Evolutionary conservation across 2,329 filamentous ascomycete species (phyloP).

Genomic region (Penicillium sumatraense): DNA sequence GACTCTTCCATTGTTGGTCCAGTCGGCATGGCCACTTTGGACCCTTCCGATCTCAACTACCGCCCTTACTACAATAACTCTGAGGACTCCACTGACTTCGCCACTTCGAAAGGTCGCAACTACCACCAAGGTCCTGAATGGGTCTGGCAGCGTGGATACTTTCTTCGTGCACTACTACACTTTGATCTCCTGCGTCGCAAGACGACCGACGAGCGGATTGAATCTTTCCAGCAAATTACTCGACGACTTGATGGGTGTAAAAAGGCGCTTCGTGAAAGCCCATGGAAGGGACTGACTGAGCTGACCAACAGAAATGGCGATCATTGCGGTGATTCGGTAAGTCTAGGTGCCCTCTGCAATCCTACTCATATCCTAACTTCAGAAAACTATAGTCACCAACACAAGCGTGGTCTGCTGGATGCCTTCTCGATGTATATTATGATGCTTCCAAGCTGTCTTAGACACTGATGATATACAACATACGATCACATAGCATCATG

Average conservation of each 20-base stretch:
- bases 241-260: constrained; percentile 81
- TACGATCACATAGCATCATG: constrained; percentile 2
- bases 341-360: constrained; percentile 7
- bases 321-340: constrained; percentile 85
- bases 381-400: constrained; percentile 71
- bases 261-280: constrained; percentile 75
- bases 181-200: constrained; percentile 80
- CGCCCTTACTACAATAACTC: constrained; percentile 93
- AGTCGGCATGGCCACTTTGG: constrained; percentile 92
- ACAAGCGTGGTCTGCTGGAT: constrained; percentile 94
- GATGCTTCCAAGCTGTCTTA: constrained; percentile 66
- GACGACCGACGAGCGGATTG: constrained; percentile 70
- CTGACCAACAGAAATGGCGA: constrained; percentile 88
- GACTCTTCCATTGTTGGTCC: constrained; percentile 83
- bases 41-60: constrained; percentile 91
- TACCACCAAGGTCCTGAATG: constrained; percentile 99
- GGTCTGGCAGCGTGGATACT: constrained; percentile 97
- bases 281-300: constrained; percentile 91
- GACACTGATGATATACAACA: constrained; percentile 4
- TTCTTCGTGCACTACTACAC: constrained; percentile 85
- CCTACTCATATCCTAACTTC: constrained; percentile 12
- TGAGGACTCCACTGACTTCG: constrained; percentile 89
- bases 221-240: constrained; percentile 95
- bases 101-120: constrained; percentile 91
- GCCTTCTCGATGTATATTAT: constrained; percentile 94